Conservation (phyloP, 768 basidiomycete species). For the Phanerochaete sordida region DNA sequence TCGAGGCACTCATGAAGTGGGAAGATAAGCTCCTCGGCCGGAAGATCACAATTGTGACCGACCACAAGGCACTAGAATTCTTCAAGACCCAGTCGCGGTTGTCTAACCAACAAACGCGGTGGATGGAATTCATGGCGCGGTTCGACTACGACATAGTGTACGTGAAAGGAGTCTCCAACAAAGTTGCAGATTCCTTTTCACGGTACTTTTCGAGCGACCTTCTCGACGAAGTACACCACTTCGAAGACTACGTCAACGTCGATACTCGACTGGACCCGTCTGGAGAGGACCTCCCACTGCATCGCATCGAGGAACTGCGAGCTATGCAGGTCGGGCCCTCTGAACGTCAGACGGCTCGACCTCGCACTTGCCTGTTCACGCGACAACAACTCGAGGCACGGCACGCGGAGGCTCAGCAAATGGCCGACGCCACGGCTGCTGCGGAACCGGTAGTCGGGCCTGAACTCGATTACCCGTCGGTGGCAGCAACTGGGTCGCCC, state of each 20-base stretch:
- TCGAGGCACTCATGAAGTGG: slow-evolving; percentile 36
- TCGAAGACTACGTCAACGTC: background rate
- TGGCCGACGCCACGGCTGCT: too few relatives aligned
- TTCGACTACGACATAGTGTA: slow-evolving; percentile 29
- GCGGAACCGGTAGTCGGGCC: too few relatives aligned
- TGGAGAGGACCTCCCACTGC: too few relatives aligned
- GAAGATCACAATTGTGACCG: slow-evolving; percentile 20
- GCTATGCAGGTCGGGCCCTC: too few relatives aligned
- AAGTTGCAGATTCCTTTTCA: slow-evolving; percentile 21
- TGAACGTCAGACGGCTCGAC: too few relatives aligned
- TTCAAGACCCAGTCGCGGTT: slow-evolving; percentile 20
- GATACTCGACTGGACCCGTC: background rate
- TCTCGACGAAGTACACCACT: background rate
- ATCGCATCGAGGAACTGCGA: too few relatives aligned
- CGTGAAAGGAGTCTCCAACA: slow-evolving; percentile 24
- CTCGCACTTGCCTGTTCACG: too few relatives aligned
- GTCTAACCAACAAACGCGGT: slow-evolving; percentile 21
- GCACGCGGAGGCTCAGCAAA: too few relatives aligned
- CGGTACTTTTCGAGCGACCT: slow-evolving; percentile 11
- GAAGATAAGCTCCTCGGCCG: slow-evolving; percentile 22
- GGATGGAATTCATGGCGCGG: slow-evolving; percentile 24
- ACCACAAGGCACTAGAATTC: slow-evolving; percentile 24
- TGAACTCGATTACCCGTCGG: too few relatives aligned
- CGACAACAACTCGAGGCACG: too few relatives aligned
- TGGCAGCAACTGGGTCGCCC: too few relatives aligned